Base-by-base conservation (phyloP, 805 yeast genomes). In the Starmera quercuum region DNA sequence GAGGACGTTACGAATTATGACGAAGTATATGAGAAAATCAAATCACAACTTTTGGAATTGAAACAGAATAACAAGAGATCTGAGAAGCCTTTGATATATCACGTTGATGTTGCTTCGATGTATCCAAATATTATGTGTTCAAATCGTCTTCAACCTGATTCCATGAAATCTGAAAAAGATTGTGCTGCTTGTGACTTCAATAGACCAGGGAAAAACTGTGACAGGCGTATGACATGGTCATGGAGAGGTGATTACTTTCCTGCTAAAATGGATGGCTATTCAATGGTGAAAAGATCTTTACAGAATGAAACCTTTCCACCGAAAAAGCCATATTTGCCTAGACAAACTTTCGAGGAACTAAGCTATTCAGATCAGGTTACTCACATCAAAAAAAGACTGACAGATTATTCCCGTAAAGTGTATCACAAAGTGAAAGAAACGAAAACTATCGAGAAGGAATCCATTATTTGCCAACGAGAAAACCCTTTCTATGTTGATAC, bases 71-170 rank as follows among this genome's bases (percentile, higher is more conserved):
- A 90, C 1, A 66, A 66, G 24, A 66, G 97, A 45, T 54, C 56
- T 10, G 97, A 92, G 48, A 63, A 64, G 9, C 99, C 99, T 0
- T 64, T 84, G 30, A 92, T 92, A 42, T 92, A 94, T 49, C 99
- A 92, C 53, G 95, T 94, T 24, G 99, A 92, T 64, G 99, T 92
- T 32, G 97, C 99, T 1, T 92, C 98, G 1, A 92, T 92, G 99
- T 92, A 92, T 53, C 99, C 99, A 6, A 92, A 92, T 53, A 92
- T 92, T 54, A 92, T 92, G 97, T 86, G 95, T 6, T 83, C 97
- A 0, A 92, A 92, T 59, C 75, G 99, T 53, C 66, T 92, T 34
- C 99, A 92, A 56, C 99, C 99, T 0, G 99, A 92, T 59, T 88
- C 97, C 4, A 90, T 92, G 86, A 88, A 92, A 45, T 64, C 81